Evolutionary conservation across 768 basidiomycete species (phyloP), one percentile per base, ranked within the genome.

Genomic region (Boletus sp.): DNA sequence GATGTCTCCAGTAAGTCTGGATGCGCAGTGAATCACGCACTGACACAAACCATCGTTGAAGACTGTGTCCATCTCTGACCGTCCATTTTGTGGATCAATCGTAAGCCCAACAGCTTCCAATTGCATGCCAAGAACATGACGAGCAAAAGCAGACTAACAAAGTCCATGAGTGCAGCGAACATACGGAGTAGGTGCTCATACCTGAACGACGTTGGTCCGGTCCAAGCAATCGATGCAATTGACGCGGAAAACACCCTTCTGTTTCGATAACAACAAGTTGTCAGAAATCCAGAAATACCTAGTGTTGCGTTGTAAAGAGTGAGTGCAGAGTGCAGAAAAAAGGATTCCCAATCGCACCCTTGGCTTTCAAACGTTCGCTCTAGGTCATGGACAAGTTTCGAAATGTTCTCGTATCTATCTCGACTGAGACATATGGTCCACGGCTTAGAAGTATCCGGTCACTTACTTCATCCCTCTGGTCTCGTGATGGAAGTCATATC

Each of bases 211-310:
- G 67, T 96, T 97, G 14, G 96, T 98, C 50, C 96, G 78, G 68
- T 98, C 96, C 41, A 98, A 76, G 65, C 94, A 96, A 67, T 98
- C 96, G 45, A 98, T 95, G 69, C 96, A 98, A 66, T 96, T 98
- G 24, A 94, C 83, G 4, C 95, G 83, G 73, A 91, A 97, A 3
- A 89, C 84, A 1, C 92, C 93, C 56, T 84, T 86, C 70, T 98
- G 95, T 65, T 84, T 81, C 7, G 91, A 87, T 70, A 95, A 78
- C 12, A 87, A 77, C 14, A 76, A 76, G 32, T 83, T 76, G 54
- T 88, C 81, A 2, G 89, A 88, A 18, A 89, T 81, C 92, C 93
- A 94, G 56, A 92, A 82, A 68, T 89, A 95, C 32, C 89, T 92
- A 56, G 51, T 32, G 45, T 53, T 5, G 41, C 32, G 44, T 47